Evolutionary conservation across 176 grass and related monocot species (phyloP), one percentile per base, ranked within the genome.

Genomic region (Juncus inflexus): DNA sequence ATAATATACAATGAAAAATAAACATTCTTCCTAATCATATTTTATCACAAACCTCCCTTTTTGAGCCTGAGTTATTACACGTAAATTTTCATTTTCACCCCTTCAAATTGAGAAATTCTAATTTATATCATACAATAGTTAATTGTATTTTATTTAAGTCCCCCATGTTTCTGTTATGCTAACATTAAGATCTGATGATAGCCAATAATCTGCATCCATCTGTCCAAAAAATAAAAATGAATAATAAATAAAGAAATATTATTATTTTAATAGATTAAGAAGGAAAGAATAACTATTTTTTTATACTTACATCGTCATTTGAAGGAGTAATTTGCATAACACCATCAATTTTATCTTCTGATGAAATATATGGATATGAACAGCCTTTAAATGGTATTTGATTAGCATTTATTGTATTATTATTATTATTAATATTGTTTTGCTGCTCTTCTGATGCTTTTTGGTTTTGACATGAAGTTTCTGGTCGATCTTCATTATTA

Each of bases 201-300:
- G 55, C 92, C 92, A 96, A 78, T 96, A 96, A 83, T 96, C 92
- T 40, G 87, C 82, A 8, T 79, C 80, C 62, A 61, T 66, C 92
- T 96, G 87, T 69, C 13, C 16, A 15, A 66, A 40, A 3, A 36
- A 4, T 45, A 19, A 37, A 9, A 39, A 37, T 28, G 1, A 28
- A 28, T 28, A 47, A 47, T 47, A 47, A 47, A 9, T 47, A 47
- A 47, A 47, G 43, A 47, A 9, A 47, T 6, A 47, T 47, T 47
- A 6, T 5, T 45, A 45, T 36, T 9, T 6, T 11, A 54, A 5
- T 35, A 7, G 11, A 13, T 9, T 40, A 55, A 35, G 43, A 5
- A 47, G 9, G 9, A 47, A 47, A 47, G 43, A 5, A 5, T 9
- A 5, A 6, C 6, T 47, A 47, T 47, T 47, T 5, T 43, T 8